These are phyloP conservation scores for Eimeria falciformis DNA, from an alignment of 169 alveolate species.

Conservation along the genomic window DNA sequence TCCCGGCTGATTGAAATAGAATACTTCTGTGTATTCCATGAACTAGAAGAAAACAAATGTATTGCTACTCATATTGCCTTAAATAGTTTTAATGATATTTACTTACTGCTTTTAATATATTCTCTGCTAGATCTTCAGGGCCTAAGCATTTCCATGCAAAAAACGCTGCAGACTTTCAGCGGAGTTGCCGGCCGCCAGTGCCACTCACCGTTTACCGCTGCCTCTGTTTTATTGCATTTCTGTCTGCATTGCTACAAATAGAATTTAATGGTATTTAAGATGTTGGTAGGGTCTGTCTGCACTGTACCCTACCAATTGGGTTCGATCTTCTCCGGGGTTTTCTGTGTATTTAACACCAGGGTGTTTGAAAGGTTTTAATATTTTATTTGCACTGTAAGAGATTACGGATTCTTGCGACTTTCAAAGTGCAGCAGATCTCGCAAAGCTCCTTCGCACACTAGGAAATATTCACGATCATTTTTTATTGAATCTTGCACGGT, in stretches of 20 bases:
- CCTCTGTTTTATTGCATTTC: slow-evolving; percentile 14
- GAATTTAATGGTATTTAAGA: background rate
- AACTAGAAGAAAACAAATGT: background rate
- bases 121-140: background rate
- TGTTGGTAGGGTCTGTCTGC: background rate
- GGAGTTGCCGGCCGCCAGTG: no score
- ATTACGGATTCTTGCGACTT: slow-evolving; percentile 17
- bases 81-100: background rate
- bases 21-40: background rate
- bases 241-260: slow-evolving; percentile 5
- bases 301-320: background rate
- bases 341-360: background rate
- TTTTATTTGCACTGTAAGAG: no score
- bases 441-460: slow-evolving; percentile 28
- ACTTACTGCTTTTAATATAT: background rate
- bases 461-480: background rate
- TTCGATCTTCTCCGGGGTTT: slow-evolving; percentile 13
- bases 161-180: background rate
- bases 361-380: no score
- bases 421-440: slow-evolving; percentile 32
- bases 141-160: background rate
- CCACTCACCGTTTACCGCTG: background rate
- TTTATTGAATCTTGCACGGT: no score
- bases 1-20: background rate
- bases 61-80: no score